Percentiles rank a stretch among this genome's conserved stretches.
phyloP scores from a whole-genome alignment of 257 asterid genomes.

The Scutellaria minor region DNA sequence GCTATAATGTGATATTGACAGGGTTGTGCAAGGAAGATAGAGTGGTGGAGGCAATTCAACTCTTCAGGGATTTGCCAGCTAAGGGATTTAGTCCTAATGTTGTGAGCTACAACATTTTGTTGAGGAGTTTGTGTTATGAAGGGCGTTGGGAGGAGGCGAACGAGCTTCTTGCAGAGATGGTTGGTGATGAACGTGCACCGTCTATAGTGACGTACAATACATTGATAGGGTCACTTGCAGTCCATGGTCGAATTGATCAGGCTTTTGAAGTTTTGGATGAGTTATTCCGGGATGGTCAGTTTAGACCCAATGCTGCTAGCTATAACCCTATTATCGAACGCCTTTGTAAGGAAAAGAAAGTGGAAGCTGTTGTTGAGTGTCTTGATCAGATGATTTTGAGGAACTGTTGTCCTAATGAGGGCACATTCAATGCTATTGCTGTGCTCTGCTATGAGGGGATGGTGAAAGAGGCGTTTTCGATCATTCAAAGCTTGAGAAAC shows the following conservation, averaged over 20 bases:
- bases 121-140: slow-evolving; percentile 78
- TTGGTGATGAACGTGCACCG: slow-evolving; percentile 66
- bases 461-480: slow-evolving; percentile 70
- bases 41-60: slow-evolving; percentile 74
- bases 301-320: slow-evolving; percentile 74
- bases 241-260: slow-evolving; percentile 70
- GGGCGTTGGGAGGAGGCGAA: slow-evolving; percentile 91
- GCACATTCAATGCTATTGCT: slow-evolving; percentile 81
- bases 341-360: slow-evolving; percentile 68
- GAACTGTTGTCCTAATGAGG: slow-evolving; percentile 67
- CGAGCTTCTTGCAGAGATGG: slow-evolving; percentile 78
- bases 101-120: slow-evolving; percentile 83
- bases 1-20: slow-evolving; percentile 79
- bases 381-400: slow-evolving; percentile 64
- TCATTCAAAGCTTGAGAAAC: slow-evolving; percentile 63
- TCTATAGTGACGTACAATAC: slow-evolving; percentile 77
- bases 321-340: slow-evolving; percentile 73
- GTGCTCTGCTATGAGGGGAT: slow-evolving; percentile 69
- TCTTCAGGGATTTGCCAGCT: slow-evolving; percentile 66
- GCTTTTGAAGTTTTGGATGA: slow-evolving; percentile 77
- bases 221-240: slow-evolving; percentile 66
- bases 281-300: slow-evolving; percentile 55
- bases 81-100: slow-evolving; percentile 81
- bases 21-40: slow-evolving; percentile 84
- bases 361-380: slow-evolving; percentile 58